Base-by-base conservation (phyloP, 2,329 filamentous ascomycete genomes). In the Cordyceps farinosa region DNA sequence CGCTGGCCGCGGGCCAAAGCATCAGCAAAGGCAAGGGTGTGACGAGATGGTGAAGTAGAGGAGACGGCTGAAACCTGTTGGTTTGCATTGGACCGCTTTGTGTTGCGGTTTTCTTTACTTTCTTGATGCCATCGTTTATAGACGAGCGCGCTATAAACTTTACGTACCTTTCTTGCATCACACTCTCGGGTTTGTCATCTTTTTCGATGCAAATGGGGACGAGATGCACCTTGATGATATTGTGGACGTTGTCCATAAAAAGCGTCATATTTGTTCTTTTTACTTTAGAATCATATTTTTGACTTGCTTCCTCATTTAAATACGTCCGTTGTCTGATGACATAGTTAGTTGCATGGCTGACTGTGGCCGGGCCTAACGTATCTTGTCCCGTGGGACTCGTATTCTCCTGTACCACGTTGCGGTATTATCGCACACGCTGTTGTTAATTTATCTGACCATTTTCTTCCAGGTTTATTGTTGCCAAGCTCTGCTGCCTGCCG, bases 1-100 rank as follows among this genome's bases (percentile, higher is more conserved):
- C 72, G 17, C 67, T 82, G 44, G 72, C 74, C 57, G 72, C 71
- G 22, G 72, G 58, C 7, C 27, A 75, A 52, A 78, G 77, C 4
- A 73, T 76, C 63, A 81, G 79, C 2, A 83, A 81, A 65, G 79
- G 79, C 3, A 80, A 78, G 65, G 71, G 73, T 3, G 67, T 71
- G 17, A 68, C 64, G 42, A 67, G 71, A 22, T 71, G 70, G 70
- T 75, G 65, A 52, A 50, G 34, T 7, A 11, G 44, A 36, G 38
- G 36, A 55, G 13, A 22, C 17, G 36, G 11, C 15, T 40, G 51
- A 5, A 29, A 8, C 11, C 1, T 54, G 42, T 27, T 11, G 13
- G 8, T 13, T 36, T 29, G 44, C 15, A 17, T 47, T 17, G 2
- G n/a, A 17, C n/a, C 6, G 30, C 17, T 27, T 17, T 60, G 34